Evolutionary conservation across 768 basidiomycete genomes (phyloP), one percentile per base, ranked within the genome.

Genomic region (Terana coerulea): DNA sequence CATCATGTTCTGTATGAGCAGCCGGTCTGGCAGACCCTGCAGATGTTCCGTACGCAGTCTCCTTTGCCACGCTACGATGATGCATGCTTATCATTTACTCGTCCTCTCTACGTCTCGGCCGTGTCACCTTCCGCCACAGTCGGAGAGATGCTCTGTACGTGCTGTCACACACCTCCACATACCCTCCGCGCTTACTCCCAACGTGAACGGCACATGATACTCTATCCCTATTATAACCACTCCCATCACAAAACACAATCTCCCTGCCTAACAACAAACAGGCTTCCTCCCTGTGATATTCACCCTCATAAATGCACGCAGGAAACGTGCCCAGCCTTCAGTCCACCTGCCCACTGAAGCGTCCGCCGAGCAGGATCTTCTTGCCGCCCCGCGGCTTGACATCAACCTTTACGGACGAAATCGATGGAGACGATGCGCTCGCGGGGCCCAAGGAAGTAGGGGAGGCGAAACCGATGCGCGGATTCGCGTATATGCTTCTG

Each of bases 91-190:
- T 45, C 31, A 36, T 17, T 43, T 26, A 43, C 24, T n/a, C 19
- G 14, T 45, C 29, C 29, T 43, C 31, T 25, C 21, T 44, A 10
- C 55, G 22, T 33, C 30, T 44, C 31, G 12, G 35, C 34, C 47
- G 25, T 42, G 30, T 58, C 21, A 51, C 50, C 57, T 36, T 26
- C 64, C 67, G 65, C 57, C 47, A 52, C 58, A 91, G 88, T 93
- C 69, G 95, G 95, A 66, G 95, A 98, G 73, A 91, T 95, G 83
- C 79, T 93, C 65, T 92, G 86, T 91, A 68, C 72, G 86, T 83
- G 61, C 24, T 46, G 53, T 52, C 50, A 53, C 55, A 49, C 50
- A 56, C n/a, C 58, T 58, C 51, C 37, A 36, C 22, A 44, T 40
- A 29, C 39, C 45, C 25, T 43, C n/a, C 31, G 37, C 50, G 30